phyloP scores from a whole-genome alignment of 495 filamentous ascomycete species.

The Sordaria brevicollis region DNA sequence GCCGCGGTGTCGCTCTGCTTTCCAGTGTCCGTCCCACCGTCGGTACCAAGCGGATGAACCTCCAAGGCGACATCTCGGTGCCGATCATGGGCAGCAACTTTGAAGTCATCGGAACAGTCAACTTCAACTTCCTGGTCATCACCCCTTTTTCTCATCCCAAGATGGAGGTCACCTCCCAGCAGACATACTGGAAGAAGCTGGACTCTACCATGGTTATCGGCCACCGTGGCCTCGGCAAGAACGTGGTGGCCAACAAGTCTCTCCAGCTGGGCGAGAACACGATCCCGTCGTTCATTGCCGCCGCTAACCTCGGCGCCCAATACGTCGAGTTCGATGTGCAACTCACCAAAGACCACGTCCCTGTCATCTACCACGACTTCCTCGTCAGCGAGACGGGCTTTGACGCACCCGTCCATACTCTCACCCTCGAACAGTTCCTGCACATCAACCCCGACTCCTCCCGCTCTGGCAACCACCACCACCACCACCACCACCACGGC shows the following conservation, averaged over 20 bases:
- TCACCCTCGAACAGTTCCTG: constrained; percentile 91
- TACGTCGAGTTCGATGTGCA: constrained; percentile 97
- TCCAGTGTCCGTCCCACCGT: constrained; percentile 72
- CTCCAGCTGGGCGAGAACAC: constrained; percentile 96
- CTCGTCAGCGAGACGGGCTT: constrained; percentile 97
- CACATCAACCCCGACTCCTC: constrained; percentile 57
- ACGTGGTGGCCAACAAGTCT: constrained; percentile 66
- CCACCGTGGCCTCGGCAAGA: constrained; percentile 90
- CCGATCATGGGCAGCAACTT: constrained; percentile 76
- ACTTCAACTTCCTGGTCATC: constrained; percentile 93
- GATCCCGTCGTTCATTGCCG: constrained; percentile 87
- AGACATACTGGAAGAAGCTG: constrained; percentile 85
- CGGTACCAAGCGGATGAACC: constrained; percentile 65
- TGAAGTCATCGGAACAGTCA: constrained; percentile 86
- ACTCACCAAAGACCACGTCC: constrained; percentile 95
- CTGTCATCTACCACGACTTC: constrained; percentile 99
- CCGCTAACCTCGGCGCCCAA: constrained; percentile 82
- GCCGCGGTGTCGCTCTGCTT: constrained; percentile 84
- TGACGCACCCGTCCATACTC: constrained; percentile 89
- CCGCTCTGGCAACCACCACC: not conserved
- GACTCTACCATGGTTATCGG: constrained; percentile 78
- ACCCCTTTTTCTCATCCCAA: constrained; percentile 91
- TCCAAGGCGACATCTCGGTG: constrained; percentile 88
- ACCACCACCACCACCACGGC: not conserved
- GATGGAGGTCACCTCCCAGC: constrained; percentile 77